These are phyloP conservation scores for Candida succiphila DNA, from an alignment of 805 yeast genomes.

Conservation along the genomic window DNA sequence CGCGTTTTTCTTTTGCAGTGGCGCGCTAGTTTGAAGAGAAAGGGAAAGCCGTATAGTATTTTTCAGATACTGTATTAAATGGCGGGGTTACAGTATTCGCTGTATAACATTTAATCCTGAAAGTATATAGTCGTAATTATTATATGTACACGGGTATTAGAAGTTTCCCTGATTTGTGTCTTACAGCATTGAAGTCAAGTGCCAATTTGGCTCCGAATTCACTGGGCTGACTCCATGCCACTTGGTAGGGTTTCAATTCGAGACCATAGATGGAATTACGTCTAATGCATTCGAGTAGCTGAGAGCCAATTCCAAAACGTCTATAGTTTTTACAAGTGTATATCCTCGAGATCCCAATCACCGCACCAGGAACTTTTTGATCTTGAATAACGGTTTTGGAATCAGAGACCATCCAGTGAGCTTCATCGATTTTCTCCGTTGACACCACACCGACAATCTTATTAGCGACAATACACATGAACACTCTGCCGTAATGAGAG, in stretches of 20 bases:
- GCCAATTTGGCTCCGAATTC: constrained; percentile 56
- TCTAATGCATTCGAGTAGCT: constrained; percentile 33
- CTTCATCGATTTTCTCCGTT: constrained; percentile 34
- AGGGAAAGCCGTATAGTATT: too few species aligned
- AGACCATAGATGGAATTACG: constrained; percentile 40
- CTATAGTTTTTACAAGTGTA: constrained; percentile 37
- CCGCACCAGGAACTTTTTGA: constrained; percentile 25
- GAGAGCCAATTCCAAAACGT: constrained; percentile 38
- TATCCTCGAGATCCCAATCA: constrained; percentile 39
- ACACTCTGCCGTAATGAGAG: constrained; percentile 31
- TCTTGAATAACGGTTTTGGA: constrained; percentile 40
- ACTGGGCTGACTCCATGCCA: constrained; percentile 72
- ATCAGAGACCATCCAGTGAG: constrained; percentile 52
- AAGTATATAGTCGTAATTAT: too few species aligned
- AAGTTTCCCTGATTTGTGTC: constrained; percentile 40
- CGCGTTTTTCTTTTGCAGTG: too few species aligned
- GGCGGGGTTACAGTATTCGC: too few species aligned
- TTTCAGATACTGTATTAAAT: too few species aligned
- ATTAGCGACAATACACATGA: constrained; percentile 33
- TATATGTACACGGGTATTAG: constrained; percentile 42
- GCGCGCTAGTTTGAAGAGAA: too few species aligned
- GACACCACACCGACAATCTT: constrained; percentile 48
- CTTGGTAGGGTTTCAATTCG: constrained; percentile 26
- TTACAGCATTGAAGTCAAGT: constrained; percentile 39
- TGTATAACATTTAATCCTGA: too few species aligned